Evolutionary conservation across 768 basidiomycete species (phyloP).

Genomic region (Daedaleopsis sinensis): DNA sequence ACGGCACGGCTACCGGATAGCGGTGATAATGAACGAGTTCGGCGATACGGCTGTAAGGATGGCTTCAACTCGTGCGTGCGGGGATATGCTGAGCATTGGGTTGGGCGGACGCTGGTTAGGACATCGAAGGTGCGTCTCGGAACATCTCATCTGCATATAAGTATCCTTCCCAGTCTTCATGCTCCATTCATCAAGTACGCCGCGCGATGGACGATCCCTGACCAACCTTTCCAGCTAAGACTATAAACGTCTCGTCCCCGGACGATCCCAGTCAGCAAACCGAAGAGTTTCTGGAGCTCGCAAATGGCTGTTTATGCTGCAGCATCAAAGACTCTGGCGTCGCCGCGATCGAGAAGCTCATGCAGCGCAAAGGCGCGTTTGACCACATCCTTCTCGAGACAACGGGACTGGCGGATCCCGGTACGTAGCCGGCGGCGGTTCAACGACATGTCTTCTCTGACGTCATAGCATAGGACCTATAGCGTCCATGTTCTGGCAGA

Average conservation of each 20-base stretch:
- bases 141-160: not conserved
- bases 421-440: slow-evolving; percentile 40
- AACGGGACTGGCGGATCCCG: slow-evolving; percentile 95
- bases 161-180: not conserved
- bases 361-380: slow-evolving; percentile 84
- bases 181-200: not conserved
- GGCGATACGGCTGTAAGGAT: slow-evolving; percentile 85
- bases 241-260: slow-evolving; percentile 77
- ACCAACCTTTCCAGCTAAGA: slow-evolving; percentile 58
- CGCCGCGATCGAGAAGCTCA: slow-evolving; percentile 91
- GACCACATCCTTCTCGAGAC: slow-evolving; percentile 97
- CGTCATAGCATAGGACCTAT: slow-evolving; percentile 62
- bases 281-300: slow-evolving; percentile 88
- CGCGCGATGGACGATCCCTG: not conserved
- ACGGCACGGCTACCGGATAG: slow-evolving; percentile 92
- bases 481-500: slow-evolving; percentile 85
- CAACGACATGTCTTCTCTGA: not conserved
- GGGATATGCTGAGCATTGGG: not conserved
- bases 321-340: slow-evolving; percentile 94
- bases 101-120: slow-evolving; percentile 46
- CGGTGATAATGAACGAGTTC: slow-evolving; percentile 98
- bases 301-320: slow-evolving; percentile 98
- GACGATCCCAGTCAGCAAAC: slow-evolving; percentile 65
- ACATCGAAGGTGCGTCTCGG: slow-evolving; percentile 77
- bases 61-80: not conserved